Conservation (phyloP, 352 stramenopile genomes). For the Globisporangium lucens region DNA sequence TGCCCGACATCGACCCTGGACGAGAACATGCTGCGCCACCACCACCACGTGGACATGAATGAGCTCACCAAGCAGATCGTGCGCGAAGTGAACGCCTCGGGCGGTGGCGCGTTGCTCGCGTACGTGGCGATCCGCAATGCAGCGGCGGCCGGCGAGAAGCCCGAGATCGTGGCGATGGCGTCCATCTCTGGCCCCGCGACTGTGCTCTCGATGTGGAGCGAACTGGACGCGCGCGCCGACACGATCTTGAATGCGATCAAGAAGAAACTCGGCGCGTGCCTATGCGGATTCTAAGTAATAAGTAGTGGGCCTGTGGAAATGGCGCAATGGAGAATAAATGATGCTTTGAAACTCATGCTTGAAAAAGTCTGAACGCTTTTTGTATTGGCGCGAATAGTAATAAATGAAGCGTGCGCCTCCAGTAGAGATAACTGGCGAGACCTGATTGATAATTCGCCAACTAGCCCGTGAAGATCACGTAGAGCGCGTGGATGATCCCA, state of each 20-base stretch:
- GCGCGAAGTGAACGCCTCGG: slow-evolving; percentile 56
- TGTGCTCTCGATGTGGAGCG: slow-evolving; percentile 53
- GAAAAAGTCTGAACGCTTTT: neutral
- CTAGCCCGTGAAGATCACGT: slow-evolving; percentile 40
- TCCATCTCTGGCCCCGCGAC: slow-evolving; percentile 39
- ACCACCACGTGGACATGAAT: slow-evolving; percentile 75
- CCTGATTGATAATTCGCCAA: neutral
- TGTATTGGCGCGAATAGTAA: neutral
- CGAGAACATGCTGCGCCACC: slow-evolving; percentile 63
- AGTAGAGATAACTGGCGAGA: neutral
- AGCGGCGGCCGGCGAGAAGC: slow-evolving; percentile 14
- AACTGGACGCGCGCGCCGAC: slow-evolving; percentile 39
- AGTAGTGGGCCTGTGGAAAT: neutral
- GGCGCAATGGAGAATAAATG: neutral
- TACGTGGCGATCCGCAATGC: slow-evolving; percentile 17
- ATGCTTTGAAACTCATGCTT: neutral
- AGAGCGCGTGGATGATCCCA: slow-evolving; percentile 54
- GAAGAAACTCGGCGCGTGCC: slow-evolving; percentile 50
- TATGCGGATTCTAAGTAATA: slow-evolving; percentile 57
- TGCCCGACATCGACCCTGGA: slow-evolving; percentile 51
- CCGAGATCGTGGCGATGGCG: slow-evolving; percentile 35
- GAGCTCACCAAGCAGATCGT: slow-evolving; percentile 55
- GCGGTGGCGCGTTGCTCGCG: slow-evolving; percentile 42
- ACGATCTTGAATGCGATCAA: slow-evolving; percentile 51
- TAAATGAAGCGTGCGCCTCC: neutral